These are phyloP conservation scores for Cichorium intybus DNA, from an alignment of 140 eudicot species.

Conservation along the genomic window DNA sequence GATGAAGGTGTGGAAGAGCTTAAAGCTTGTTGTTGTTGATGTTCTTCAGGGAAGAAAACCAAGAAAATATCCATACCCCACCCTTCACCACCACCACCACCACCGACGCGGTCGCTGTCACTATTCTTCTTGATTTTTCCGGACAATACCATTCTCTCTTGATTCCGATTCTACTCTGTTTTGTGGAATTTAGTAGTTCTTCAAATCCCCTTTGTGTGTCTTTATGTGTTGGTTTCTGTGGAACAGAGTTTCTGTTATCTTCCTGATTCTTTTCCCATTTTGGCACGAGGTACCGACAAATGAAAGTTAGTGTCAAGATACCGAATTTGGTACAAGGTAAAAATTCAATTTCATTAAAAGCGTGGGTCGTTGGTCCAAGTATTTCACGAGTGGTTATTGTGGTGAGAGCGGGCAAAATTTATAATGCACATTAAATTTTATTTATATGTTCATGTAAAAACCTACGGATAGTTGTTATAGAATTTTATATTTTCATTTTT, in stretches of 20 bases:
- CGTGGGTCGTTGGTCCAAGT: background rate
- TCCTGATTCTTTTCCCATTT: background rate
- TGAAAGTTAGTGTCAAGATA: background rate
- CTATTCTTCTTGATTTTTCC: constrained; percentile 18
- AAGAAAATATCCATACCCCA: constrained; percentile 65
- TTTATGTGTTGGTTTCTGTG: background rate
- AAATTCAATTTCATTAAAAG: background rate
- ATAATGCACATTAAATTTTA: background rate
- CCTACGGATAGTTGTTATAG: background rate
- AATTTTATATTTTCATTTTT: too few species aligned
- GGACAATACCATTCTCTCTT: background rate
- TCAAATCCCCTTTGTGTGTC: background rate
- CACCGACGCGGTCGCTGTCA: background rate
- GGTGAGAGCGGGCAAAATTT: background rate
- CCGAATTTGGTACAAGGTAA: constrained; percentile 1
- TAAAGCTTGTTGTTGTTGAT: background rate
- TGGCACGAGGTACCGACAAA: constrained; percentile 11
- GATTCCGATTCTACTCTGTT: background rate
- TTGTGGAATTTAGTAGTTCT: background rate
- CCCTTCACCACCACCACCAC: constrained; percentile 9
- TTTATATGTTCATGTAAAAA: background rate
- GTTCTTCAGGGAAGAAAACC: constrained; percentile 56
- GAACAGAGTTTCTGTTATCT: background rate
- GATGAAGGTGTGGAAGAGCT: background rate
- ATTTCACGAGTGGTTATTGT: background rate